phyloP scores from a whole-genome alignment of 192 early-diverging fungal species.

The Coemansia sp. region DNA sequence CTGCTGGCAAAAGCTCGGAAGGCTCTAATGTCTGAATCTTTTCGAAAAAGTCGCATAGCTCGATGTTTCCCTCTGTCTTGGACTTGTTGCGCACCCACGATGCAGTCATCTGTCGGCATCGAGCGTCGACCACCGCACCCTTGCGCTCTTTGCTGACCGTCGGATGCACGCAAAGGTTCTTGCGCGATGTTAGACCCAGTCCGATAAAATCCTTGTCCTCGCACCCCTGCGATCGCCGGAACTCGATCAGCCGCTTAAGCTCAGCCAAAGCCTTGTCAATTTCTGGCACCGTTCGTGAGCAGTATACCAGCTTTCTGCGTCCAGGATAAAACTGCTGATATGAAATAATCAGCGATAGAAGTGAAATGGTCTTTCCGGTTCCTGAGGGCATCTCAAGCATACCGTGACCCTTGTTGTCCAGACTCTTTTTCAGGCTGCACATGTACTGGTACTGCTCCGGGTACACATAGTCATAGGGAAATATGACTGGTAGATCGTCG shows the following conservation, averaged over 20 bases:
- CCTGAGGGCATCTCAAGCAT: slow-evolving; percentile 99
- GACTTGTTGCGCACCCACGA: slow-evolving; percentile 86
- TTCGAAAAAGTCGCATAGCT: slow-evolving; percentile 82
- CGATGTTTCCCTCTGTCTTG: slow-evolving; percentile 46
- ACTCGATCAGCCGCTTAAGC: slow-evolving; percentile 87
- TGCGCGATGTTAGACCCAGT: slow-evolving; percentile 87
- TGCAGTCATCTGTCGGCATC: slow-evolving; percentile 89
- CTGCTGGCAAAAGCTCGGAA: slow-evolving; percentile 66
- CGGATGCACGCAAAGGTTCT: slow-evolving; percentile 93
- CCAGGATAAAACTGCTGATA: slow-evolving; percentile 93
- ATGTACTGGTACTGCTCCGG: slow-evolving; percentile 99
- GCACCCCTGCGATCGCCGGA: slow-evolving; percentile 64
- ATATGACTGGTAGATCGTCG: slow-evolving; percentile 81
- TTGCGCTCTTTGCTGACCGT: slow-evolving; percentile 83
- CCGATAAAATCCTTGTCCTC: slow-evolving; percentile 81
- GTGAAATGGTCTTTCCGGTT: slow-evolving; percentile 96
- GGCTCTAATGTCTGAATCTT: slow-evolving; percentile 62
- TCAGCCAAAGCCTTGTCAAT: slow-evolving; percentile 99
- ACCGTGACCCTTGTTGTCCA: slow-evolving; percentile 94
- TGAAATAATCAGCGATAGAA: slow-evolving; percentile 92
- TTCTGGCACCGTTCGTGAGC: slow-evolving; percentile 99
- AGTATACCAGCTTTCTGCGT: slow-evolving; percentile 97
- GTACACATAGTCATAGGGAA: slow-evolving; percentile 99
- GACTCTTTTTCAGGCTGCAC: slow-evolving; percentile 87
- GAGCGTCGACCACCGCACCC: slow-evolving; percentile 82